These are phyloP conservation scores for Aaosphaeria pasadenensis DNA, from an alignment of 2,329 filamentous ascomycete genomes.

Conservation along the genomic window DNA sequence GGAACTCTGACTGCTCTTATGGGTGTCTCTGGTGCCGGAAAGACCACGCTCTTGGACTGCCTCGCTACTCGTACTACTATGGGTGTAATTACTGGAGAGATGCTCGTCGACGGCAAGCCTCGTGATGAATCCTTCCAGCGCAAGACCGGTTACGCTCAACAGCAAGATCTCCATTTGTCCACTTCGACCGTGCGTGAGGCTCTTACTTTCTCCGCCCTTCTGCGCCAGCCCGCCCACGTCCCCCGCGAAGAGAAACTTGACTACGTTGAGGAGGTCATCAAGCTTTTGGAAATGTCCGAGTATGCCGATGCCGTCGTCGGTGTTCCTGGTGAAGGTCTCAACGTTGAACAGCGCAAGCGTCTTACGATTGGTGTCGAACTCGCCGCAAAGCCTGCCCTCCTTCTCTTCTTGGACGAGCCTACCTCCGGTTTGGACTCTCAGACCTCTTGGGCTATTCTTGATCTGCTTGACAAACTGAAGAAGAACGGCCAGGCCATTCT, in stretches of 20 bases:
- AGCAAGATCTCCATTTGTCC: slow-evolving; percentile 83
- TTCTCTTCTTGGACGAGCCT: slow-evolving; percentile 92
- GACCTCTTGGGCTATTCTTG: slow-evolving; percentile 88
- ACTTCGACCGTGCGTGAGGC: slow-evolving; percentile 88
- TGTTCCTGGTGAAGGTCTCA: slow-evolving; percentile 78
- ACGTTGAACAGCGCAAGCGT: slow-evolving; percentile 66
- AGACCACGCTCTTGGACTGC: slow-evolving; percentile 85
- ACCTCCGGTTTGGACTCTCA: slow-evolving; percentile 92
- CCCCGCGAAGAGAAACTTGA: slow-evolving; percentile 73
- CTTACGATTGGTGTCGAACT: slow-evolving; percentile 96
- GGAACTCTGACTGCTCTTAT: slow-evolving; percentile 82
- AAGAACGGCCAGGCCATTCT: slow-evolving; percentile 80
- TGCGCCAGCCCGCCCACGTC: slow-evolving; percentile 78
- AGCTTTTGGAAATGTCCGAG: slow-evolving; percentile 82
- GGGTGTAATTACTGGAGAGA: slow-evolving; percentile 83
- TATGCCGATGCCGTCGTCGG: slow-evolving; percentile 90
- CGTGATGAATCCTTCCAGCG: slow-evolving; percentile 83
- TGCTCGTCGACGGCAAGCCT: slow-evolving; percentile 74
- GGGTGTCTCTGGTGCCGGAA: slow-evolving; percentile 90
- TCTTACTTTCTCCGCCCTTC: slow-evolving; percentile 77
- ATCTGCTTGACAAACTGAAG: slow-evolving; percentile 84
- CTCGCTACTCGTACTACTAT: slow-evolving; percentile 83
- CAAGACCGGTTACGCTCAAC: slow-evolving; percentile 88
- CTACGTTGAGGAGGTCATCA: slow-evolving; percentile 89
- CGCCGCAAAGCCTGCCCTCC: slow-evolving; percentile 82